These are phyloP conservation scores for Astrothelium subdiscretum DNA, from an alignment of 495 filamentous ascomycete species.

Conservation along the genomic window DNA sequence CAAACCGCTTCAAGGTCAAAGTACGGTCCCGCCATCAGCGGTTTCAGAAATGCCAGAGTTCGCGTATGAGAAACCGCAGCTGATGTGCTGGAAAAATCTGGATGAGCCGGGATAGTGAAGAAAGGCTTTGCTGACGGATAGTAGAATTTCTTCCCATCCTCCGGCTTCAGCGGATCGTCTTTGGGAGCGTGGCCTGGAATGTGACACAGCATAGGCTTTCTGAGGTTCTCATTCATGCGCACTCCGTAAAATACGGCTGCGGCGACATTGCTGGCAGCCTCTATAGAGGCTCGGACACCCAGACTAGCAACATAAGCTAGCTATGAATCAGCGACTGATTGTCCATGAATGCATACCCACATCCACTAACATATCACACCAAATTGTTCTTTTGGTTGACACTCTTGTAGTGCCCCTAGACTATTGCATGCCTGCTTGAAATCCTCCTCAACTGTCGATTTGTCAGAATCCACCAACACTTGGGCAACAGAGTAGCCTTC, in stretches of 20 bases:
- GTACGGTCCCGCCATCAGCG: slow-evolving; percentile 37
- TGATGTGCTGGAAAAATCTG: slow-evolving; percentile 27
- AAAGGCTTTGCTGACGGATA: slow-evolving; percentile 25
- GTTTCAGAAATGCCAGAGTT: slow-evolving; percentile 39
- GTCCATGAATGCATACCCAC: not conserved
- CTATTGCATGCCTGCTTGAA: slow-evolving; percentile 14
- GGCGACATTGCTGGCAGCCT: slow-evolving; percentile 18
- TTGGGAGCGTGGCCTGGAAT: not conserved
- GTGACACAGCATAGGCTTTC: not conserved
- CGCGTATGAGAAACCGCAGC: slow-evolving; percentile 41
- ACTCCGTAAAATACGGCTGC: slow-evolving; percentile 24
- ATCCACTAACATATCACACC: slow-evolving; percentile 27
- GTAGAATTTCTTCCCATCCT: slow-evolving; percentile 9
- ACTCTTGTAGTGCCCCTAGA: slow-evolving; percentile 21
- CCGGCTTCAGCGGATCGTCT: slow-evolving; percentile 2
- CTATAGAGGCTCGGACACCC: slow-evolving; percentile 2
- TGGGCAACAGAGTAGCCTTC: slow-evolving; percentile 44
- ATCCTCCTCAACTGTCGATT: slow-evolving; percentile 4
- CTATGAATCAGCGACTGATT: not conserved
- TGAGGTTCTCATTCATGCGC: not conserved
- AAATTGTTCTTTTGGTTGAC: slow-evolving; percentile 20
- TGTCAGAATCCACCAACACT: slow-evolving; percentile 16
- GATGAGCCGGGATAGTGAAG: slow-evolving; percentile 34
- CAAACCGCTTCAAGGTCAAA: slow-evolving; percentile 52
- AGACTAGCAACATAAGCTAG: not conserved